phyloP scores from a whole-genome alignment of 2,329 filamentous ascomycete genomes.

The Ascochyta lentis region DNA sequence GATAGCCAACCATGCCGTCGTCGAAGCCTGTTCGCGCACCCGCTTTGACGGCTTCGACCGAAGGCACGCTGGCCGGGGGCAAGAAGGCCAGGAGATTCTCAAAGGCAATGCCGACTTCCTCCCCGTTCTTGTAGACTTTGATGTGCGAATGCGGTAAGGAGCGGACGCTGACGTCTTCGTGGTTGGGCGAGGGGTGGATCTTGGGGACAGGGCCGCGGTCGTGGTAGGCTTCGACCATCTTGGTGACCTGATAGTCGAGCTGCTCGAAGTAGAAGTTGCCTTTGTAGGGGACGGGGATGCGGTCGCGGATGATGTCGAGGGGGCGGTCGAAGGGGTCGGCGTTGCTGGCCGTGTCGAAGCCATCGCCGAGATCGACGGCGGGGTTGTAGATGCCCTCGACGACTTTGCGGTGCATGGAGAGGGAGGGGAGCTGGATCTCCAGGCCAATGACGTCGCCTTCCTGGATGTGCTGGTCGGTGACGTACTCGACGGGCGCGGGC shows the following conservation, averaged over 20 bases:
- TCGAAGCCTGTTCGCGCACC: slow-evolving; percentile 87
- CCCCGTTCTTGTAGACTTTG: slow-evolving; percentile 91
- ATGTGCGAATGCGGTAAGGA: slow-evolving; percentile 87
- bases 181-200: slow-evolving; percentile 77
- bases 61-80: slow-evolving; percentile 82
- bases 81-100: slow-evolving; percentile 88
- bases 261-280: slow-evolving; percentile 93
- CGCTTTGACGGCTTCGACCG: slow-evolving; percentile 69
- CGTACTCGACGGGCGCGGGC: slow-evolving; percentile 45
- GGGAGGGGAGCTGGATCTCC: slow-evolving; percentile 87
- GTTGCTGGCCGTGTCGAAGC: slow-evolving; percentile 56
- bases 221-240: slow-evolving; percentile 76
- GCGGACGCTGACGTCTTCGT: slow-evolving; percentile 75
- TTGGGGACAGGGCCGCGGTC: slow-evolving; percentile 60
- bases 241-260: slow-evolving; percentile 85
- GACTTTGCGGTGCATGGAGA: slow-evolving; percentile 85
- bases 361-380: slow-evolving; percentile 72
- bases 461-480: slow-evolving; percentile 76
- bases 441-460: slow-evolving; percentile 95
- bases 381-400: slow-evolving; percentile 89
- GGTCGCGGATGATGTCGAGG: slow-evolving; percentile 88
- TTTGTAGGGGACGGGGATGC: slow-evolving; percentile 93
- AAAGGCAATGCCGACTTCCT: slow-evolving; percentile 84
- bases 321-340: slow-evolving; percentile 57
- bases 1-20: slow-evolving; percentile 94